These are phyloP conservation scores for Houttuynia cordata DNA, from an alignment of 164 flowering plant species.

Conservation along the genomic window DNA sequence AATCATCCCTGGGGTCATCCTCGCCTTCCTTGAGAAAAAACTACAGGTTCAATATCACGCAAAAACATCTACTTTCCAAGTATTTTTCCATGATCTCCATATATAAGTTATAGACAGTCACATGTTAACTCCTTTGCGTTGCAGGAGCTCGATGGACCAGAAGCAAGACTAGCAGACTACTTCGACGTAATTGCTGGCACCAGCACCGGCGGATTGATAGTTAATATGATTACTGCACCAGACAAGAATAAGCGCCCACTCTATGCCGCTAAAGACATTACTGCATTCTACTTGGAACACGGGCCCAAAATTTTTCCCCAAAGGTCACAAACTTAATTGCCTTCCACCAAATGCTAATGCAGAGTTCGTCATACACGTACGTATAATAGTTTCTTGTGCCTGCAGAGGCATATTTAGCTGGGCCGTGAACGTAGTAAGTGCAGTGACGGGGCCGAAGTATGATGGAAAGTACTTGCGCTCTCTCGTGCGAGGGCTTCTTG, in stretches of 20 bases:
- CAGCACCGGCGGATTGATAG: constrained; percentile 20
- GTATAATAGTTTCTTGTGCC: no score
- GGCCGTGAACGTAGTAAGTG: background rate
- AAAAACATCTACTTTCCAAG: background rate
- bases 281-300: constrained; percentile 19
- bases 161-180: constrained; percentile 22
- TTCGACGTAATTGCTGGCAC: constrained; percentile 22
- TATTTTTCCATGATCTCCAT: no score
- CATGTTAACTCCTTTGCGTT: background rate
- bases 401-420: constrained; percentile 3
- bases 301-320: constrained; percentile 31
- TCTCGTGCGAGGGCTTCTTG: constrained; percentile 3
- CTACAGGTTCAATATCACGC: constrained; percentile 5
- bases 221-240: constrained; percentile 28
- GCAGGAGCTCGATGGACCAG: constrained; percentile 19
- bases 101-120: no score
- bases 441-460: constrained; percentile 11
- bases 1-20: constrained; percentile 12
- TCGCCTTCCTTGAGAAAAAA: constrained; percentile 11
- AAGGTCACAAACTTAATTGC: constrained; percentile 1
- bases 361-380: background rate
- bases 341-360: background rate
- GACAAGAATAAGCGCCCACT: constrained; percentile 24
- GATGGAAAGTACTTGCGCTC: constrained; percentile 10
- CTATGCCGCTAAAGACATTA: constrained; percentile 31